Conservation (phyloP, 768 basidiomycete species). For the Lanmaoa rubissima region DNA sequence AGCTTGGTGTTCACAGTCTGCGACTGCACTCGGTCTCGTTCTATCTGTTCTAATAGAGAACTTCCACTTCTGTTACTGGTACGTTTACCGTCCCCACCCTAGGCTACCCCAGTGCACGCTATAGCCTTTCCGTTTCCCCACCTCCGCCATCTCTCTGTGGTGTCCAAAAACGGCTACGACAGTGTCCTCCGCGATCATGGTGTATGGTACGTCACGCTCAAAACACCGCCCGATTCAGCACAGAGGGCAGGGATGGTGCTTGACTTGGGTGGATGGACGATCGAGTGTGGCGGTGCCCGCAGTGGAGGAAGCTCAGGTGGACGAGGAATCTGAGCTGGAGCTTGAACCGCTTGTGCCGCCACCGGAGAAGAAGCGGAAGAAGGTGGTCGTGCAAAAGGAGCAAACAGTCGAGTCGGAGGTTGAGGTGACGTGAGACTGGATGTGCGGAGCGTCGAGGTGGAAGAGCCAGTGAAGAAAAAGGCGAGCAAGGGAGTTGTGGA, state of each 20-base stretch:
- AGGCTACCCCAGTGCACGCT: slow-evolving; percentile 23
- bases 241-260: slow-evolving; percentile 68
- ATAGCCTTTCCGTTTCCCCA: slow-evolving; percentile 18
- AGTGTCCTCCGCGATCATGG: slow-evolving; percentile 67
- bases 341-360: slow-evolving; percentile 38
- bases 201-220: slow-evolving; percentile 84
- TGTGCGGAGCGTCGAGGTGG: slow-evolving; percentile 41
- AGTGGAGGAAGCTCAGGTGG: slow-evolving; percentile 27
- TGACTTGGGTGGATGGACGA: slow-evolving; percentile 44
- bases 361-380: slow-evolving; percentile 60
- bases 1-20: neutral
- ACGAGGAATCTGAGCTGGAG: slow-evolving; percentile 31
- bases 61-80: neutral
- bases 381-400: slow-evolving; percentile 38
- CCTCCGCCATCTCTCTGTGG: slow-evolving; percentile 35
- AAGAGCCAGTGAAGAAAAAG: slow-evolving; percentile 29
- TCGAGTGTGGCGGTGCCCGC: slow-evolving; percentile 29
- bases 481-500: slow-evolving; percentile 34
- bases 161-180: slow-evolving; percentile 63
- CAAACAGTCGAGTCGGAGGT: slow-evolving; percentile 49
- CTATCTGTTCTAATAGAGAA: neutral
- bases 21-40: neutral
- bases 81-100: neutral
- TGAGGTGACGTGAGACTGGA: slow-evolving; percentile 39
- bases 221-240: slow-evolving; percentile 52